These are phyloP conservation scores for Dorcoceras hygrometricum DNA, from an alignment of 257 asterid genomes.

Conservation along the genomic window DNA sequence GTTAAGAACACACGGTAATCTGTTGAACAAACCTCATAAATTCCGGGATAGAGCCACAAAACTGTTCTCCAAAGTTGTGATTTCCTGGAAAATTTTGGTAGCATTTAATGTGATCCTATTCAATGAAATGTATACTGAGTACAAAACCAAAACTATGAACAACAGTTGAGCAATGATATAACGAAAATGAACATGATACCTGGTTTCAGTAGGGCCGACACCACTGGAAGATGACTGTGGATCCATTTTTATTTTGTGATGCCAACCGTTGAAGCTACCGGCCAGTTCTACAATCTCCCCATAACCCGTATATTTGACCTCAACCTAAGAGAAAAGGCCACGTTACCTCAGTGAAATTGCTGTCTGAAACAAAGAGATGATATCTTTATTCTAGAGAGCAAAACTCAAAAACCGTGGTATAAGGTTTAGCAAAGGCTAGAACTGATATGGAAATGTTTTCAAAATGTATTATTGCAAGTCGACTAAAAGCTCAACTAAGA, in stretches of 20 bases:
- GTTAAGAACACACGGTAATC: conserved; percentile 7
- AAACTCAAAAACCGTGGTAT: not conserved
- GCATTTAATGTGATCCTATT: conserved; percentile 5
- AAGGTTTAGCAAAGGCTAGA: not conserved
- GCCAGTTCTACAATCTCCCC: conserved; percentile 79
- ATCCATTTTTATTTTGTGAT: conserved; percentile 62
- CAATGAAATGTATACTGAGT: not conserved
- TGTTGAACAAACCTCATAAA: conserved; percentile 66
- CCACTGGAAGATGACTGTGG: conserved; percentile 35
- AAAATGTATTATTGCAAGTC: not conserved
- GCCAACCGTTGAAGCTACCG: conserved; percentile 98
- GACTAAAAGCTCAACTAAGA: not conserved
- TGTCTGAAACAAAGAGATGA: not conserved
- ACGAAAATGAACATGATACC: conserved; percentile 33
- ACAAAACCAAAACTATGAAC: not conserved
- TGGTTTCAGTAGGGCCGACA: conserved; percentile 33
- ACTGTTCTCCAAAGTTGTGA: conserved; percentile 60
- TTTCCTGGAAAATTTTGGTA: conserved; percentile 42
- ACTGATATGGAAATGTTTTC: not conserved
- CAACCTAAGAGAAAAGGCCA: conserved; percentile 55
- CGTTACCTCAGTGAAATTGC: conserved; percentile 18
- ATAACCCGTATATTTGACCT: conserved; percentile 58
- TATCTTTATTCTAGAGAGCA: not conserved
- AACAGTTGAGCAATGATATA: conserved; percentile 5
- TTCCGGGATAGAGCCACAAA: conserved; percentile 96